phyloP scores from a whole-genome alignment of 75 land plant species.

The Pinus tabuliformis region DNA sequence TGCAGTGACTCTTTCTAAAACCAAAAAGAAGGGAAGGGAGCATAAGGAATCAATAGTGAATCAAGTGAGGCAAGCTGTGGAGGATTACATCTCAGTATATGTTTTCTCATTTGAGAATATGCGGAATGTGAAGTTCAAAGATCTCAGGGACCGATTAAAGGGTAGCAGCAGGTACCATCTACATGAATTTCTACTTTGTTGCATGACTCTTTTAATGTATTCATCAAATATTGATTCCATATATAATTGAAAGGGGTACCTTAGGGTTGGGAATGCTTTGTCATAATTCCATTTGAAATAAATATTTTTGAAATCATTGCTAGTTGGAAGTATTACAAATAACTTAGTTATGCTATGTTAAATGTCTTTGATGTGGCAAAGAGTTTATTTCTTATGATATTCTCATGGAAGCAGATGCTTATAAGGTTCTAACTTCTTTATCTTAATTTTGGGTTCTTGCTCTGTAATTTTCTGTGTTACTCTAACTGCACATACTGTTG shows the following conservation, averaged over 20 bases:
- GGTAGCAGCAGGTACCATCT: conserved; percentile 57
- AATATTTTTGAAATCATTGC: not conserved
- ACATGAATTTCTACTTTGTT: not conserved
- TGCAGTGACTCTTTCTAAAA: conserved; percentile 91
- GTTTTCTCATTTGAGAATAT: conserved; percentile 93
- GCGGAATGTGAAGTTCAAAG: conserved; percentile 89
- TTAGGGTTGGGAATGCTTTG: not conserved
- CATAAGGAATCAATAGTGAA: conserved; percentile 73
- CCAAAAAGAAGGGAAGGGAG: conserved; percentile 86
- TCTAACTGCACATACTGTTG: not conserved
- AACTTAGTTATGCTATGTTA: not conserved
- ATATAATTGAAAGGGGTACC: not conserved
- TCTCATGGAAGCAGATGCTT: not conserved
- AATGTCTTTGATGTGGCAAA: not conserved
- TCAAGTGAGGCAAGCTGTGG: conserved; percentile 60
- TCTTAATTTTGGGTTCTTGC: not conserved
- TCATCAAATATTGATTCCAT: not conserved
- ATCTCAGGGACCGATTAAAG: conserved; percentile 79
- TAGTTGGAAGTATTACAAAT: not conserved
- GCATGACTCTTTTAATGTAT: not conserved
- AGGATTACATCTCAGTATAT: conserved; percentile 55
- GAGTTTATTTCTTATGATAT: not conserved
- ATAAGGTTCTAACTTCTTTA: not conserved
- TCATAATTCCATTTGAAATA: not conserved
- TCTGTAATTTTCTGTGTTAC: not conserved